Evolutionary conservation across 2,329 filamentous ascomycete species (phyloP), one percentile per base, ranked within the genome.

Genomic region (Anthostomella pinea): DNA sequence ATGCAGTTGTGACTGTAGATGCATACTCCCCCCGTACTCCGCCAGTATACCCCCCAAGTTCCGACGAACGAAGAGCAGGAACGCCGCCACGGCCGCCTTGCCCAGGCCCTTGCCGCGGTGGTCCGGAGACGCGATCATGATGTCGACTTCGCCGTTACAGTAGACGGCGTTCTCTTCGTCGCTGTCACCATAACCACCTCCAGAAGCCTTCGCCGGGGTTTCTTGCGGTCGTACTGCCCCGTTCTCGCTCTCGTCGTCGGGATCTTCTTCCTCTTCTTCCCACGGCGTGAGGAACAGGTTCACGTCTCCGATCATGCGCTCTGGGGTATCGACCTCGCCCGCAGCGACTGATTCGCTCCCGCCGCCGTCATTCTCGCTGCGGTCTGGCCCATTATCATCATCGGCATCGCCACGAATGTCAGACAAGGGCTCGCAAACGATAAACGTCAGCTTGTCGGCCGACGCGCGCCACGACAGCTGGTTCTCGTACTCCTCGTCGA

Each of bases 391-490:
- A n/a, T n/a, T n/a, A n/a, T n/a, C n/a, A n/a, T n/a, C n/a, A n/a
- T n/a, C n/a, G n/a, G n/a, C n/a, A n/a, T n/a, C n/a, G n/a, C n/a
- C n/a, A n/a, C n/a, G n/a, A n/a, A n/a, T n/a, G n/a, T n/a, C n/a
- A n/a, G n/a, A n/a, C n/a, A n/a, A 8, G 20, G 35, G 28, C 22
- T 41, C 13, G 14, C 88, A 95, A 35, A 86, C 64, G 58, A 97
- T 95, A 52, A 96, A 97, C 0, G 91, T 97, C 43, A 97, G 63
- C 66, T 97, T 97, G 64, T 97, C 90, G 17, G 68, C 63, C 26
- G 93, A 86, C 14, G 67, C 68, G 23, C 89, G 81, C 91, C 91
- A 97, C 46, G 81, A 87, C n/a, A 68, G 66, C 62, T 96, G 91
- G 81, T 96, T 97, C 32, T 79, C 77, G 62, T 93, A 88, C 69